phyloP scores from a whole-genome alignment of 2,329 filamentous ascomycete species.

The Aspergillus quadricinctus region DNA sequence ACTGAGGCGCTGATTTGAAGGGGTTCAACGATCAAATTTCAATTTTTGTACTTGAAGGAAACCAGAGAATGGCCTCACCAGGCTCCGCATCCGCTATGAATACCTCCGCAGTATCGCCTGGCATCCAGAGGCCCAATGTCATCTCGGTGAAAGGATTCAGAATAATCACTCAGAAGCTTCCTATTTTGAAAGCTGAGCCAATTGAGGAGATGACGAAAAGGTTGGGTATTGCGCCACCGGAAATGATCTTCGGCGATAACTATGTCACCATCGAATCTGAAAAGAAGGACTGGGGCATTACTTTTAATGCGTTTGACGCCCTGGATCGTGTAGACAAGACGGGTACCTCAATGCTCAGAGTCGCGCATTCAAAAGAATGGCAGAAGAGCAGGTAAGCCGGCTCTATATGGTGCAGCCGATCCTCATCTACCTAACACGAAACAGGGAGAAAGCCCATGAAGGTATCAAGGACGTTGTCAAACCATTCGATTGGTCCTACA shows the following conservation, averaged over 20 bases:
- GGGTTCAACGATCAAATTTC: neutral
- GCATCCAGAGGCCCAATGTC: conserved; percentile 44
- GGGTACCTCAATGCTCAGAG: conserved; percentile 82
- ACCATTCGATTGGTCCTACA: conserved; percentile 98
- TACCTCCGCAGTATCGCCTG: conserved; percentile 54
- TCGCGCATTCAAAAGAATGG: conserved; percentile 90
- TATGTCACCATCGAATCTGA: conserved; percentile 68
- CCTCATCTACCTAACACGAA: conserved; percentile 35
- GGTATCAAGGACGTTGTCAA: conserved; percentile 91
- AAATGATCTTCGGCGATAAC: conserved; percentile 99
- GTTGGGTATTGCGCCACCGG: conserved; percentile 81
- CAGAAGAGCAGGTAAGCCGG: conserved; percentile 59
- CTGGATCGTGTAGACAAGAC: conserved; percentile 93
- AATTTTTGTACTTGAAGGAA: neutral
- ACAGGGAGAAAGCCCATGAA: conserved; percentile 71
- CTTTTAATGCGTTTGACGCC: conserved; percentile 81
- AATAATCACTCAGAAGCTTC: conserved; percentile 81
- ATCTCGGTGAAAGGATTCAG: conserved; percentile 65
- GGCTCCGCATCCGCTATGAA: conserved; percentile 24
- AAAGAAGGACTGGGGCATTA: conserved; percentile 70
- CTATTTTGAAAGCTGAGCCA: conserved; percentile 85
- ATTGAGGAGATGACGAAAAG: conserved; percentile 79
- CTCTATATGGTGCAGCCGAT: neutral
- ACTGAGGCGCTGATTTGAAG: neutral
- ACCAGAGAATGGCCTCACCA: neutral